phyloP scores from a whole-genome alignment of 2,329 filamentous ascomycete species.

The Raffaelea ambrosiae region DNA sequence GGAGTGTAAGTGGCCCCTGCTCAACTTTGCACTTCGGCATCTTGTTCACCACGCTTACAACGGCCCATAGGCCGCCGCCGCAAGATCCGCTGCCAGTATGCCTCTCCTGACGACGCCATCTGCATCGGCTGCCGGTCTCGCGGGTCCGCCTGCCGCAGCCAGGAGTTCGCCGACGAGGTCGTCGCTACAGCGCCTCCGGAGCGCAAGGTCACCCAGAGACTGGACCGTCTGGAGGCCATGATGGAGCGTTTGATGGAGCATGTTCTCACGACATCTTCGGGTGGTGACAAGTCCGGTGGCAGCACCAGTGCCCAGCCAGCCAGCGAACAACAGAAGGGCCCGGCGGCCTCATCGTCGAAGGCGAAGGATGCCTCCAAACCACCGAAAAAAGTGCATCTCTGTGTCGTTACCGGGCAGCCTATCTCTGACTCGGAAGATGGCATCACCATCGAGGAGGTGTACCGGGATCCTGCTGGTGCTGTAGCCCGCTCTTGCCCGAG shows the following conservation, averaged over 20 bases:
- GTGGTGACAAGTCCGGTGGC: not conserved
- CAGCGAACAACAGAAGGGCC: too few relatives aligned
- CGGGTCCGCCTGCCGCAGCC: constrained; percentile 32
- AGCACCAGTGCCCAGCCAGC: too few relatives aligned
- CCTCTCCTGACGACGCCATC: constrained; percentile 25
- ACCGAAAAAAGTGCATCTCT: not conserved
- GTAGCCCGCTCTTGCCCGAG: constrained; percentile 8
- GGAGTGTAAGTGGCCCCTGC: constrained; percentile 34
- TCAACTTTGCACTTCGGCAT: constrained; percentile 5
- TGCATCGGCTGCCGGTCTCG: constrained; percentile 36
- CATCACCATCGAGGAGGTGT: not conserved
- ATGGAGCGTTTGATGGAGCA: constrained; percentile 36
- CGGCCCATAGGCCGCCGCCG: constrained; percentile 31
- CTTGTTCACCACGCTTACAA: not conserved
- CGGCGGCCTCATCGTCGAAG: not conserved
- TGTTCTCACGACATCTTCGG: constrained; percentile 18
- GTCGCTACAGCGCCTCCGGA: constrained; percentile 21
- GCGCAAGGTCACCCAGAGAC: constrained; percentile 30
- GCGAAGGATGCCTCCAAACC: not conserved
- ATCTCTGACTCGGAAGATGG: too few relatives aligned
- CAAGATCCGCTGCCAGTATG: constrained; percentile 39
- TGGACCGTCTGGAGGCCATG: constrained; percentile 36
- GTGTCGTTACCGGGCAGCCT: too few relatives aligned
- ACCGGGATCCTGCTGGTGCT: constrained; percentile 2
- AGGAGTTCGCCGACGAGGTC: constrained; percentile 32